These are phyloP conservation scores for Lagenaria siceraria DNA, from an alignment of 306 rosid genomes.

Conservation along the genomic window DNA sequence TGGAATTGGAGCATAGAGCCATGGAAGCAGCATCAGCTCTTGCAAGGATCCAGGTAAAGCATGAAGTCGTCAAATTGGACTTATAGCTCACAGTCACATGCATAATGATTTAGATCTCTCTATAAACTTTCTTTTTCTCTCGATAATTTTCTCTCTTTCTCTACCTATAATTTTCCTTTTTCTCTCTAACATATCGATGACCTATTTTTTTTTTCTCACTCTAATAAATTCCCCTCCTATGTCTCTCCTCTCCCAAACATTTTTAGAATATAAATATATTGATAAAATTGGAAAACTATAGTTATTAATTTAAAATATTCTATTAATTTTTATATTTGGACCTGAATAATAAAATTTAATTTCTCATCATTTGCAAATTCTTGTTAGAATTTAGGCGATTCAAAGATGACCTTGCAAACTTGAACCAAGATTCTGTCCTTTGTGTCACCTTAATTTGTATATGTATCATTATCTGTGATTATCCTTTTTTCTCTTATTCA, in stretches of 20 bases:
- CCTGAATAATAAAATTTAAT: not conserved
- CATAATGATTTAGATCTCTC: not conserved
- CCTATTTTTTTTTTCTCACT: not conserved
- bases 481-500: constrained; percentile 16
- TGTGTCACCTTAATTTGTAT: not conserved
- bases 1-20: constrained; percentile 95
- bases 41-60: constrained; percentile 85
- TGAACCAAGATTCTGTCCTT: not conserved
- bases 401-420: not conserved
- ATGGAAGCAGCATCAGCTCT: constrained; percentile 86
- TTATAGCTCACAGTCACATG: not conserved
- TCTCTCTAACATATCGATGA: not conserved
- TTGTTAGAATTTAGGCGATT: not conserved
- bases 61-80: constrained; percentile 13
- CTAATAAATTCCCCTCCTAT: not conserved
- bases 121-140: not conserved
- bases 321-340: not conserved
- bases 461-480: not conserved
- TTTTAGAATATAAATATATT: not conserved
- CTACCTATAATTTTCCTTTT: not conserved
- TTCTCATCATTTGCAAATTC: not conserved
- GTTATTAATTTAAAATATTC: not conserved
- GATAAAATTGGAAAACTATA: not conserved
- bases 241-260: not conserved
- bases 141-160: not conserved